Conservation (phyloP, 352 stramenopile species). For the Phytophthora citrophthora region DNA sequence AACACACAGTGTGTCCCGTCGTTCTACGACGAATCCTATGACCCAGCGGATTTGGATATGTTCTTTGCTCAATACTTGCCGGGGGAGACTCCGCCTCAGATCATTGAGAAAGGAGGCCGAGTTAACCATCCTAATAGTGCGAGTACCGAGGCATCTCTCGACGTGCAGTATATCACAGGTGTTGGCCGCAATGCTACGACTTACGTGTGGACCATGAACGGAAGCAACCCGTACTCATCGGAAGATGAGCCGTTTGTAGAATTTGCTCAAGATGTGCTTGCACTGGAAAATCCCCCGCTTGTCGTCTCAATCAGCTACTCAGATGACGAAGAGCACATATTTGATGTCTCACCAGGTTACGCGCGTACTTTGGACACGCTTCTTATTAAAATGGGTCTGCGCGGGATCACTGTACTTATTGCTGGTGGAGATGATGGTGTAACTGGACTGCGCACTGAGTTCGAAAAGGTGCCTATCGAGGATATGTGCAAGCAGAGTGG, state of each 20-base stretch:
- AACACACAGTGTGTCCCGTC: constrained; percentile 75
- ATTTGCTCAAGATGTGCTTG: constrained; percentile 74
- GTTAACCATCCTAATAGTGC: constrained; percentile 45
- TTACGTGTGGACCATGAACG: constrained; percentile 82
- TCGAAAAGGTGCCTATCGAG: constrained; percentile 54
- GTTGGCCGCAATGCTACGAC: constrained; percentile 81
- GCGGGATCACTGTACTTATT: constrained; percentile 88
- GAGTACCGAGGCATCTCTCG: constrained; percentile 84
- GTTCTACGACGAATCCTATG: constrained; percentile 81
- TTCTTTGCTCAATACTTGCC: constrained; percentile 70
- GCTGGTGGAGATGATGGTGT: constrained; percentile 90
- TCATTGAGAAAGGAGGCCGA: constrained; percentile 66
- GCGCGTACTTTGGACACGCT: constrained; percentile 84
- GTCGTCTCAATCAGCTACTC: constrained; percentile 93
- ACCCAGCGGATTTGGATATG: constrained; percentile 51
- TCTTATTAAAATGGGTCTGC: constrained; percentile 90
- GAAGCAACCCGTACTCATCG: constrained; percentile 85
- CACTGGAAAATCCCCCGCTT: constrained; percentile 70
- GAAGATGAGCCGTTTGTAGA: constrained; percentile 89
- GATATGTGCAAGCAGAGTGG: constrained; percentile 70
- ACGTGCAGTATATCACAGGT: constrained; percentile 92
- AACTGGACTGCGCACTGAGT: constrained; percentile 71
- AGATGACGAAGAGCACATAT: constrained; percentile 91
- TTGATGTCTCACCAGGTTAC: constrained; percentile 73
- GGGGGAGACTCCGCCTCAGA: constrained; percentile 43